Conservation (phyloP, 176 grass and related monocot genomes). For the Phoenix roebelenii region DNA sequence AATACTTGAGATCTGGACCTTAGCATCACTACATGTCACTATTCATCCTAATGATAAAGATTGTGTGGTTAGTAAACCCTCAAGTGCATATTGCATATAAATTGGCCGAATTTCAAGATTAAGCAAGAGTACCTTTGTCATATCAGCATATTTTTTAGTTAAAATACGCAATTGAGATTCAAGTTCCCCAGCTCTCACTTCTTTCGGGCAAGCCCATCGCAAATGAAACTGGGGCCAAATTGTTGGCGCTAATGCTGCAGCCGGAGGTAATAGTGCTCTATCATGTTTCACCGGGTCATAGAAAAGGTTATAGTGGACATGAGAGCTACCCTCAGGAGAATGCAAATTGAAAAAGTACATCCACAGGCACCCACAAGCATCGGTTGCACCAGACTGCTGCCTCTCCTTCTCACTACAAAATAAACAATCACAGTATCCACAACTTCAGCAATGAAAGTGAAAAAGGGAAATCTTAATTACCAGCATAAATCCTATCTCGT, state of each 20-base stretch:
- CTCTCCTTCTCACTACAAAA: constrained; percentile 87
- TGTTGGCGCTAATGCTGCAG: constrained; percentile 82
- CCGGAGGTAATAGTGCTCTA: constrained; percentile 55
- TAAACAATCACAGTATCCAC: not conserved
- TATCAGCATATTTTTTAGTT: constrained; percentile 48
- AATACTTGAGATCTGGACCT: not conserved
- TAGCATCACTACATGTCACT: too few species aligned
- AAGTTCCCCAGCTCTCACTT: constrained; percentile 60
- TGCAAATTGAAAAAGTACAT: constrained; percentile 52
- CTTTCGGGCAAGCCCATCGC: constrained; percentile 79
- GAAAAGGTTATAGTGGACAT: constrained; percentile 79
- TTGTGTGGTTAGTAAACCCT: too few species aligned
- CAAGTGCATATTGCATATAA: too few species aligned
- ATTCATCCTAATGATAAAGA: too few species aligned
- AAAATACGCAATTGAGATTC: constrained; percentile 70
- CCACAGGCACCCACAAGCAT: constrained; percentile 71
- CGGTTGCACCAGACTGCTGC: constrained; percentile 53
- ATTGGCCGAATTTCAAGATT: not conserved
- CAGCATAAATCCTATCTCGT: too few species aligned
- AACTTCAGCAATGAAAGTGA: too few species aligned
- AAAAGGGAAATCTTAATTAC: too few species aligned
- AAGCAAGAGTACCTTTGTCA: constrained; percentile 34
- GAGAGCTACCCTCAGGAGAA: constrained; percentile 54
- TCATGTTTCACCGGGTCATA: constrained; percentile 51
- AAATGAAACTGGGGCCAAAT: constrained; percentile 97